Base-by-base conservation (phyloP, 176 grass and related monocot genomes). In the Otatea glauca region DNA sequence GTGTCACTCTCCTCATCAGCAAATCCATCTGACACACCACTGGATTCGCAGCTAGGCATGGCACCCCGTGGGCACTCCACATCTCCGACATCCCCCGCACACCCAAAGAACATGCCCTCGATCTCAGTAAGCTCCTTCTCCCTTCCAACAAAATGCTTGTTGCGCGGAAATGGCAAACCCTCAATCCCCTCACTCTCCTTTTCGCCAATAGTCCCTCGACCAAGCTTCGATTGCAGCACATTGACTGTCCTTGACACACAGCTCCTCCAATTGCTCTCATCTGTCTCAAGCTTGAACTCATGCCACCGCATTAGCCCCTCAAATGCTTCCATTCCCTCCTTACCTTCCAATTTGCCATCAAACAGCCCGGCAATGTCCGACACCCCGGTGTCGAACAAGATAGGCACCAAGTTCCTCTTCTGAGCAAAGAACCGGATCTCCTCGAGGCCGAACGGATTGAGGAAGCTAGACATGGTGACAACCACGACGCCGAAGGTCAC, bases 391-490 rank as follows among this genome's bases (percentile, higher is more conserved):
- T 95, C 91, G 9, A 90, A 98, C 72, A 98, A 53, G 65, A 98
- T 82, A 6, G 96, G 93, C 53, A 98, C 68, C 50, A 98, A 47
- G 79, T 95, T 98, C 81, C 91, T 98, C 86, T 98, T 98, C 77
- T 98, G 96, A 50, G 88, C 89, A 82, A 95, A 98, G 79, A 98
- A 95, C 39, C 91, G 84, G 53, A 98, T 92, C 87, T 98, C 96
- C 80, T 98, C 96, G 10, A 94, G 82, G 72, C 93, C 93, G 61
- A 89, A 92, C 18, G 87, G 89, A 54, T 91, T 98, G 49, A 95
- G 87, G 85, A 98, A 92, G 63, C 91, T 92, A 1, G 86, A 90
- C 43, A 85, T 69, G 16, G 91, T 96, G 74, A 96, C 85, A 42
- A 92, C 96, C 63, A 98, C 86, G 35, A 98, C 48, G 25, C 96